Evolutionary conservation across 331 rosid genomes (phyloP).

Genomic region (Dryas integrifolia): DNA sequence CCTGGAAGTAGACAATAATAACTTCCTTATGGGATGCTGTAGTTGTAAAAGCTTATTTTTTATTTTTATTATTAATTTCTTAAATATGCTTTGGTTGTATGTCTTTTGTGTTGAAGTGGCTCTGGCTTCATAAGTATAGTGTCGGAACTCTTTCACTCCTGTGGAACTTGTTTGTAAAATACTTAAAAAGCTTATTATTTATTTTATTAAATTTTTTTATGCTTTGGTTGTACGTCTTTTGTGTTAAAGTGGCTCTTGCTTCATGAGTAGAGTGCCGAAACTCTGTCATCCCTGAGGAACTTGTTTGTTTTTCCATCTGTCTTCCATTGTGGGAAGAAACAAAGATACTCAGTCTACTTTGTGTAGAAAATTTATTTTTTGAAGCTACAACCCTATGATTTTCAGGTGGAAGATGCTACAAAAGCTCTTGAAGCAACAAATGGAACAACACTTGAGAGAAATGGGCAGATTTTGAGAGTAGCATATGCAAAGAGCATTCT

Average conservation of each 20-base stretch:
- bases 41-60: background rate
- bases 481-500: conserved; percentile 95
- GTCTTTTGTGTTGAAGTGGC: background rate
- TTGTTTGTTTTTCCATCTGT: background rate
- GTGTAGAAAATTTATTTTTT: conserved; percentile 5
- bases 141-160: background rate
- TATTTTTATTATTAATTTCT: background rate
- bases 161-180: background rate
- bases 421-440: conserved; percentile 92
- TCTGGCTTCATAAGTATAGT: no score
- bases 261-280: background rate
- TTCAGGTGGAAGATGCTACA: conserved; percentile 92
- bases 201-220: background rate
- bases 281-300: background rate
- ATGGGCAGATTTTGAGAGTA: conserved; percentile 93
- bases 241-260: background rate
- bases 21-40: background rate
- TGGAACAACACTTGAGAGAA: conserved; percentile 84
- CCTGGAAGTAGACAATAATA: background rate
- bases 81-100: background rate
- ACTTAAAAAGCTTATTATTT: background rate
- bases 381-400: conserved; percentile 11
- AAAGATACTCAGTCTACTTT: background rate
- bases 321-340: background rate
- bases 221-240: background rate